phyloP scores from a whole-genome alignment of 805 yeast genomes.

The Candida morakotiae region DNA sequence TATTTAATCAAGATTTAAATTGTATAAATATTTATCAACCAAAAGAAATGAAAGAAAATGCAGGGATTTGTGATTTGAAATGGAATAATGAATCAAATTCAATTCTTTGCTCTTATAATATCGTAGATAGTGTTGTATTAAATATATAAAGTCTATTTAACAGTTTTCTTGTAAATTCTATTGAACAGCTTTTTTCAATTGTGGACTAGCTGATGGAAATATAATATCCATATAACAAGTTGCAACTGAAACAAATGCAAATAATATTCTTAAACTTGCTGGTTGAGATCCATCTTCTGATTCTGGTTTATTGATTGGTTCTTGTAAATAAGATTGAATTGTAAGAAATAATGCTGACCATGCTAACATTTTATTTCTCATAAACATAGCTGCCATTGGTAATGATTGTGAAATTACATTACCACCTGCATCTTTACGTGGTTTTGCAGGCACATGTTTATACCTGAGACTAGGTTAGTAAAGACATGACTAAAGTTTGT shows the following conservation, averaged over 20 bases:
- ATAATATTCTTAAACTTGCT: conserved; percentile 37
- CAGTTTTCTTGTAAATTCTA: not conserved
- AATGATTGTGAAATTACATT: conserved; percentile 49
- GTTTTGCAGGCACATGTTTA: conserved; percentile 46
- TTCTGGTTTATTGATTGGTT: conserved; percentile 32
- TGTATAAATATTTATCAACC: conserved; percentile 6
- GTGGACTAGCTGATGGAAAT: conserved; percentile 40
- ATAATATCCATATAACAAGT: conserved; percentile 54
- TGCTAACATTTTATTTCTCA: conserved; percentile 53
- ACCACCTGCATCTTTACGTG: conserved; percentile 41
- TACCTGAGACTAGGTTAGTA: conserved; percentile 22
- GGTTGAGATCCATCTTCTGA: conserved; percentile 38
- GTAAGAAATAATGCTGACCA: conserved; percentile 55
- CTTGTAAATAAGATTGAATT: conserved; percentile 44
- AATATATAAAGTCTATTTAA: conserved; percentile 2
- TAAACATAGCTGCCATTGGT: conserved; percentile 69
- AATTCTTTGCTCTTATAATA: conserved; percentile 32
- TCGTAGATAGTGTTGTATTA: conserved; percentile 25
- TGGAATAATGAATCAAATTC: conserved; percentile 29
- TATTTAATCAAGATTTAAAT: conserved; percentile 42
- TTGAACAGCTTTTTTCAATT: conserved; percentile 18
- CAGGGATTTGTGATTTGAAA: conserved; percentile 34
- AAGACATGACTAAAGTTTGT: not conserved
- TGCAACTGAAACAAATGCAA: conserved; percentile 44
- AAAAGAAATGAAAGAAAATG: conserved; percentile 10